Evolutionary conservation across 2,329 filamentous ascomycete species (phyloP), one percentile per base, ranked within the genome.

Genomic region (Coniochaeta pulveracea): DNA sequence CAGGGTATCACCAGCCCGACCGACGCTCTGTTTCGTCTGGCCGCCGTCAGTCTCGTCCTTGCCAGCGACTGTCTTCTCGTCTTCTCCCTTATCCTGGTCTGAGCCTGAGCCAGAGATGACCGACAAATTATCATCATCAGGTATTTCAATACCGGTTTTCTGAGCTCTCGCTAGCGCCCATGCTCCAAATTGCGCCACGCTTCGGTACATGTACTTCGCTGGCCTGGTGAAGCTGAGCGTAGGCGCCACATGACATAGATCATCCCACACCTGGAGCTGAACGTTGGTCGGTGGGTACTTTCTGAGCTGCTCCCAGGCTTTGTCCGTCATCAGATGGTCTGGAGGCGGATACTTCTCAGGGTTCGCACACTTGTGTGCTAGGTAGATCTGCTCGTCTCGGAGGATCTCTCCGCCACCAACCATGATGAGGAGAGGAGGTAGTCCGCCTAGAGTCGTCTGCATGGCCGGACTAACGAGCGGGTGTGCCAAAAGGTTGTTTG

Each of bases 191-290:
- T 95, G 89, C 0, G 91, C 83, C 34, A 95, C 76, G 2, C 85
- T 84, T 30, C 89, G 74, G 52, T 85, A 96, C 86, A 96, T 95
- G 58, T 82, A 83, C 54, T 96, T 96, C 28, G 89, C 91, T 1
- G 91, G 91, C n/a, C 80, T 72, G 0, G 89, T 96, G 53, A 94
- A 96, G 47, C 85, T 93, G n/a, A 96, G 66, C 0, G 88, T 95
- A 1, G 89, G 85, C 1, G 81, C 79, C 5, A 93, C 88, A 50
- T 96, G 89, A 47, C 91, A 96, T 3, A 96, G 63, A 46, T 94
- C 83, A 37, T 96, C 89, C 88, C 89, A 96, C 2, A 96, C 80
- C 52, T 96, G 91, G 3, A 98, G 67, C 51, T 95, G 86, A 0
- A 96, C 89, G 45, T 93, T 75, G 0, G 91, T 98, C 0, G 86